These are phyloP conservation scores for Pyrenochaeta sp. DNA, from an alignment of 2,329 filamentous ascomycete species.

Conservation along the genomic window DNA sequence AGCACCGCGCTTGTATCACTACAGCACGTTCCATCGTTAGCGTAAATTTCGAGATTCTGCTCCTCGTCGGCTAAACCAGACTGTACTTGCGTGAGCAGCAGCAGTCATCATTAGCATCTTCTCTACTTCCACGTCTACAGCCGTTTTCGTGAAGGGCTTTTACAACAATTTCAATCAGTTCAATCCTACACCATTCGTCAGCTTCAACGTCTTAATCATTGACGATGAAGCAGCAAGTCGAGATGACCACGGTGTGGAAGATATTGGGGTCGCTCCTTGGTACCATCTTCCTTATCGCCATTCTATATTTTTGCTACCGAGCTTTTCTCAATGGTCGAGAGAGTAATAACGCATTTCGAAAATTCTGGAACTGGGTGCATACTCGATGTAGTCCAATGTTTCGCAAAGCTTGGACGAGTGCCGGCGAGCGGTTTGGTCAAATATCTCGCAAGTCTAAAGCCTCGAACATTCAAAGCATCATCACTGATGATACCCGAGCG, in stretches of 20 bases:
- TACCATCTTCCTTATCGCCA: not conserved
- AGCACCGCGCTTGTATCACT: not conserved
- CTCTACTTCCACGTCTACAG: not conserved
- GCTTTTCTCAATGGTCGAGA: not conserved
- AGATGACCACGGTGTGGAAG: not conserved
- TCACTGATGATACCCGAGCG: not conserved
- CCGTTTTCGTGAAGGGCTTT: not conserved
- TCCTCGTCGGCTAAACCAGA: not conserved
- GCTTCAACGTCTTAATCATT: not conserved
- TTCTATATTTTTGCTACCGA: not conserved
- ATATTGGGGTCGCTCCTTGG: not conserved
- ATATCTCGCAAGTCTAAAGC: not conserved
- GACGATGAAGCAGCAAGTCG: not conserved
- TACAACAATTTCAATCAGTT: no score
- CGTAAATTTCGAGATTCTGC: not conserved
- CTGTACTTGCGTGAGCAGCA: not conserved
- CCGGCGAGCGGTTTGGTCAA: not conserved
- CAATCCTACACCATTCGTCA: not conserved
- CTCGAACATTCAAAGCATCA: not conserved
- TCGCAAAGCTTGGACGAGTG: not conserved
- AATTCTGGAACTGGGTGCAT: no score
- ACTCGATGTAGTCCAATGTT: no score
- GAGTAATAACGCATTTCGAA: no score
- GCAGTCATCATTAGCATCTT: not conserved
- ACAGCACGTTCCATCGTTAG: not conserved